These are phyloP conservation scores for Acer campestre DNA, from an alignment of 345 rosid species.

Conservation along the genomic window DNA sequence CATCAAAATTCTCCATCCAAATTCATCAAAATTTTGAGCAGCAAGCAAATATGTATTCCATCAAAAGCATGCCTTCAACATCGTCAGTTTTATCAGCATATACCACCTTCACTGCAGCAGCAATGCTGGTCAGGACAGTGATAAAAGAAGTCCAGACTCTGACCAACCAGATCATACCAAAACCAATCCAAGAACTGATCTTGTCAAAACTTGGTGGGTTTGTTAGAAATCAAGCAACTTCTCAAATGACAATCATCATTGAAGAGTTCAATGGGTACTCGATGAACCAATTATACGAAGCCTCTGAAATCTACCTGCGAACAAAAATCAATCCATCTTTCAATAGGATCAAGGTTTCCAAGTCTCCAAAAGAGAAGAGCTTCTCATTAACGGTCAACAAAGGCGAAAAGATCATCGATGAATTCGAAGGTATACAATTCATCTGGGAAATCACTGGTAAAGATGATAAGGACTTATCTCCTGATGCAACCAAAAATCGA, in stretches of 20 bases:
- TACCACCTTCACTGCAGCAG: constrained; percentile 23
- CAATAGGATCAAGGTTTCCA: constrained; percentile 22
- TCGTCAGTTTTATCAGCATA: constrained; percentile 24
- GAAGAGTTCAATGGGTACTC: constrained; percentile 10
- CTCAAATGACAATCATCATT: constrained; percentile 15
- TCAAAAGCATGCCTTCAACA: constrained; percentile 24
- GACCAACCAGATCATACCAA: constrained; percentile 21
- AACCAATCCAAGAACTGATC: constrained; percentile 10
- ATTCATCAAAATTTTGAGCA: not conserved
- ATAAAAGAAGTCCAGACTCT: constrained; percentile 15
- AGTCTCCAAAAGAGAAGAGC: not conserved
- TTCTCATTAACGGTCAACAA: constrained; percentile 18
- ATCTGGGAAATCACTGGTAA: constrained; percentile 21
- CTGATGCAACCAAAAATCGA: not conserved
- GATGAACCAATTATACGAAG: constrained; percentile 14
- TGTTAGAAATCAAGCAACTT: constrained; percentile 1
- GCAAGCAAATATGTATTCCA: constrained; percentile 16
- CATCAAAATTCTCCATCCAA: not conserved
- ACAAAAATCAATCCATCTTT: constrained; percentile 23
- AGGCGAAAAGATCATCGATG: constrained; percentile 25
- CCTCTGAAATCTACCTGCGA: constrained; percentile 23
- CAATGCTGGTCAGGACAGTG: constrained; percentile 22
- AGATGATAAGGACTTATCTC: not conserved
- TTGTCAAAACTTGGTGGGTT: constrained; percentile 14
- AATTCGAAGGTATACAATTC: constrained; percentile 24